Percentiles rank a stretch among this genome's conserved stretches.
Evolutionary conservation across 169 alveolate species (phyloP).

Genomic region (Eimeria necatrix): DNA sequence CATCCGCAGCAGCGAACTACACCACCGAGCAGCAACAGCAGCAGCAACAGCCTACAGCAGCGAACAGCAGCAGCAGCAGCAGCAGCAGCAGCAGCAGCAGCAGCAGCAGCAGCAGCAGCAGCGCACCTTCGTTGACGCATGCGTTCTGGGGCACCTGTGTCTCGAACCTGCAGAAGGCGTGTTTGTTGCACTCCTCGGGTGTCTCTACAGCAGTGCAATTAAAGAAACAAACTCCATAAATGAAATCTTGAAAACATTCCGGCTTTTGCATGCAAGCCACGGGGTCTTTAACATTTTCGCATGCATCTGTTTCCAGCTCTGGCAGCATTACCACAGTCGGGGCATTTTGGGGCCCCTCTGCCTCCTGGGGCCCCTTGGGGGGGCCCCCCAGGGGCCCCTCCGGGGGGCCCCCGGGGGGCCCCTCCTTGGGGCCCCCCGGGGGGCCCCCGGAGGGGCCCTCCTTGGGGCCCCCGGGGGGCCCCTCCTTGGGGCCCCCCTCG

Average conservation of each 20-base stretch:
- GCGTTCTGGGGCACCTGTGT: constrained; percentile 22
- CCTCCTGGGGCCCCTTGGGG: too few species aligned
- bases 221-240: constrained; percentile 56
- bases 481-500: too few species aligned
- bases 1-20: too few species aligned
- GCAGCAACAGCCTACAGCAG: too few species aligned
- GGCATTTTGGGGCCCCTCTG: neutral
- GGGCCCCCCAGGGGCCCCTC: too few species aligned
- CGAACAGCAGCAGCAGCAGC: constrained; percentile 15
- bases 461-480: too few species aligned
- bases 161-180: constrained; percentile 42
- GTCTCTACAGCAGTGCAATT: constrained; percentile 33
- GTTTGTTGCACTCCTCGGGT: constrained; percentile 60
- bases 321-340: neutral
- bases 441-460: too few species aligned
- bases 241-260: constrained; percentile 66
- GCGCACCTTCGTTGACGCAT: constrained; percentile 72
- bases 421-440: too few species aligned
- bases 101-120: neutral
- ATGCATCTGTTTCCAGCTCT: neutral
- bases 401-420: too few species aligned
- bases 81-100: constrained; percentile 9
- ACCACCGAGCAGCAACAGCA: too few species aligned
- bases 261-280: neutral
- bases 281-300: constrained; percentile 39